A percentile compares a stretch with the other conserved stretches of the same genome.
Evolutionary conservation across 495 filamentous ascomycete genomes (phyloP).

Genomic region (Talaromyces liani): DNA sequence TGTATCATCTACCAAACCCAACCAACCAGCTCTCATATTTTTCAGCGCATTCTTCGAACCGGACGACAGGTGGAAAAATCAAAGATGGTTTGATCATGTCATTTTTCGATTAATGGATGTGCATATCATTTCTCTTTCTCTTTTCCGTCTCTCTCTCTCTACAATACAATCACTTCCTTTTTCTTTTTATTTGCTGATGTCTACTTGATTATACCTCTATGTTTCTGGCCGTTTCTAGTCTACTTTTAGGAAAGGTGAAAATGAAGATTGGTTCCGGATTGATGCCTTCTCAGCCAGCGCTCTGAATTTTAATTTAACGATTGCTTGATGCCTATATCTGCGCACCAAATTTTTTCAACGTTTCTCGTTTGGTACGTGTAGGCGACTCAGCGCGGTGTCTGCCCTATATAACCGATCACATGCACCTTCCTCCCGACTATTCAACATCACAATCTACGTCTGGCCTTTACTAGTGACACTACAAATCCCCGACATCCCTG

Average conservation of each 20-base stretch:
- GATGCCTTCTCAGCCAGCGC: background rate
- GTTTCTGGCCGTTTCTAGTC: background rate
- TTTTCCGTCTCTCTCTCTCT: background rate
- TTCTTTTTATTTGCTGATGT: background rate
- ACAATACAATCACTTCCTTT: background rate
- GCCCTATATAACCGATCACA: no score
- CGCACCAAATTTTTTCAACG: no score
- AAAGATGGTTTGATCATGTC: background rate
- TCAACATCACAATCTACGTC: no score
- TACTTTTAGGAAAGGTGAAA: background rate
- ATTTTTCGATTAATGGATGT: background rate
- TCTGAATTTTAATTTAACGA: no score
- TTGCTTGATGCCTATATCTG: background rate
- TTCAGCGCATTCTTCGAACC: background rate
- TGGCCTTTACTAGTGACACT: no score
- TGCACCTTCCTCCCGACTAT: no score
- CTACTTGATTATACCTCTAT: background rate
- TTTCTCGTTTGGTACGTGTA: no score
- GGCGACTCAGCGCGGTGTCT: no score
- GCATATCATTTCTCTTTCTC: background rate
- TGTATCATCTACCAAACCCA: slow-evolving; percentile 2
- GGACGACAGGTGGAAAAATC: background rate
- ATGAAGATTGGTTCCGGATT: background rate
- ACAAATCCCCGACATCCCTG: no score
- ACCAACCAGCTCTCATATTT: background rate